Evolutionary conservation across 352 stramenopile genomes (phyloP).

Genomic region (Nothophytophthora sp.): DNA sequence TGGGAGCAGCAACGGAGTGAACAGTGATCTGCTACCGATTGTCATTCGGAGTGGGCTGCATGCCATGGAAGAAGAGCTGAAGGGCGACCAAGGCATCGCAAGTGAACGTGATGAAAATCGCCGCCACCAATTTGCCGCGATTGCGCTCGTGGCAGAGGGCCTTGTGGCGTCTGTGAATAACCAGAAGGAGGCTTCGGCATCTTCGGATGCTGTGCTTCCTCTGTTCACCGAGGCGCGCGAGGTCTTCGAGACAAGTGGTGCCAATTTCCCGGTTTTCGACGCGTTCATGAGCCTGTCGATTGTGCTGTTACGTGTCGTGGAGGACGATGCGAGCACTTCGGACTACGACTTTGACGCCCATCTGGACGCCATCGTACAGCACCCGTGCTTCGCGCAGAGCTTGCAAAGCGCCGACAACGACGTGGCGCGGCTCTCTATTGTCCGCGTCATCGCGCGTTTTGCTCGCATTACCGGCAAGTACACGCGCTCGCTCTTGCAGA

Average conservation of each 20-base stretch:
- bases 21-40: constrained; percentile 13
- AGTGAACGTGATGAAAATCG: background rate
- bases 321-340: constrained; percentile 8
- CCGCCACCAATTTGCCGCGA: constrained; percentile 7
- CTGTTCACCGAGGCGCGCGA: constrained; percentile 24
- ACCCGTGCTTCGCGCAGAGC: constrained; percentile 27
- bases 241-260: constrained; percentile 14
- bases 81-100: background rate
- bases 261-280: constrained; percentile 13
- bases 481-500: constrained; percentile 50
- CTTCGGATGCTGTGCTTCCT: constrained; percentile 19
- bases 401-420: constrained; percentile 21
- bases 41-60: constrained; percentile 21
- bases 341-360: constrained; percentile 46
- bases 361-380: constrained; percentile 29
- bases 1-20: background rate
- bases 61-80: constrained; percentile 12
- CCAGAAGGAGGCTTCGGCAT: constrained; percentile 7
- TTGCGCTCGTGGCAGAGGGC: constrained; percentile 19
- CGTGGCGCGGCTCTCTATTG: constrained; percentile 26
- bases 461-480: constrained; percentile 44
- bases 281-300: constrained; percentile 37
- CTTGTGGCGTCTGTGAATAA: constrained; percentile 13
- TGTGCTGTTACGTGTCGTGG: constrained; percentile 32
- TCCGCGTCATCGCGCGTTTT: constrained; percentile 46